Conservation (phyloP, 2,329 filamentous ascomycete species). For the Diaporthe sp. region DNA sequence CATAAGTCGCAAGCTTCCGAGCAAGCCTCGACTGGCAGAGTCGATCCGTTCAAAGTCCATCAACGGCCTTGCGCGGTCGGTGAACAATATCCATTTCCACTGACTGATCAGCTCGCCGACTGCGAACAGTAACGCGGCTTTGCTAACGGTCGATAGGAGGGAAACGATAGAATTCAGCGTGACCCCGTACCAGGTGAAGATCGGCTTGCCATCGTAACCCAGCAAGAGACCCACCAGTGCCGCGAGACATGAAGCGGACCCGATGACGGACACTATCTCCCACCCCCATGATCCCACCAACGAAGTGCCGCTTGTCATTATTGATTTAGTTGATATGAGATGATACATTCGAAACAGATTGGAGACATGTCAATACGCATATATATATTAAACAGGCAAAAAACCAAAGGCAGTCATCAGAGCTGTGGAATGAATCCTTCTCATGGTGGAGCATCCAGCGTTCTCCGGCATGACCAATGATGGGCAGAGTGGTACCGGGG, state of each 20-base stretch:
- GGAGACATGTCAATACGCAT: not conserved
- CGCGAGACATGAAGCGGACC: not conserved
- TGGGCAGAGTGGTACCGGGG: not conserved
- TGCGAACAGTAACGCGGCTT: slow-evolving; percentile 10
- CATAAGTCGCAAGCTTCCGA: slow-evolving; percentile 20
- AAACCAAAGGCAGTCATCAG: too few species aligned
- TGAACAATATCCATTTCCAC: slow-evolving; percentile 29
- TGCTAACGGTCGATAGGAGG: slow-evolving; percentile 17
- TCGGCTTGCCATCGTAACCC: not conserved
- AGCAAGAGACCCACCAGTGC: not conserved
- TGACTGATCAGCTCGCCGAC: slow-evolving; percentile 21
- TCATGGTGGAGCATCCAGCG: not conserved
- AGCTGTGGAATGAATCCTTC: not conserved
- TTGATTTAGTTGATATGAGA: too few species aligned
- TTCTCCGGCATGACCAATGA: not conserved
- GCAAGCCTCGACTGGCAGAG: slow-evolving; percentile 19
- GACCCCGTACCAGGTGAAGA: slow-evolving; percentile 23
- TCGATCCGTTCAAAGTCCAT: slow-evolving; percentile 29
- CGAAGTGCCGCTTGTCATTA: not conserved
- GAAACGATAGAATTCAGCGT: slow-evolving; percentile 23
- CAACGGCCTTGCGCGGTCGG: not conserved
- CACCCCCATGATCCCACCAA: not conserved
- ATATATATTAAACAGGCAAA: too few species aligned
- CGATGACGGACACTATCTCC: slow-evolving; percentile 13
- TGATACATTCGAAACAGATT: not conserved